A percentile compares a stretch with the other conserved stretches of the same genome.
phyloP scores from a whole-genome alignment of 257 asterid species.

The Jaltomata sinuosa region DNA sequence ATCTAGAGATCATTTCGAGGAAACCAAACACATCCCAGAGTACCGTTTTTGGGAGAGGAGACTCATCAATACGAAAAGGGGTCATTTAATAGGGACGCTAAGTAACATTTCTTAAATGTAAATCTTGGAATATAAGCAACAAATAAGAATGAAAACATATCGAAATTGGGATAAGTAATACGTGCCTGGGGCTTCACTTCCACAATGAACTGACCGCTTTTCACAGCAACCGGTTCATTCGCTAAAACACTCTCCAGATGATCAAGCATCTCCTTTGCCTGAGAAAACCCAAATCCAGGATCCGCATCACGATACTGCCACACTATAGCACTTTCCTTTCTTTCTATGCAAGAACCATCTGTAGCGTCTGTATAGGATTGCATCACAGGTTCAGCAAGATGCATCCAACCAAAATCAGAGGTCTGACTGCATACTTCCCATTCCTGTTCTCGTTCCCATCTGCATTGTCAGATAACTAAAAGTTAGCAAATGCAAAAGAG shows the following conservation, averaged over 20 bases:
- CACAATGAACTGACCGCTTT: constrained; percentile 85
- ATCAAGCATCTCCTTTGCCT: constrained; percentile 90
- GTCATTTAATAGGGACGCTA: background rate
- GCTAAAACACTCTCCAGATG: constrained; percentile 92
- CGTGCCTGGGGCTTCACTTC: constrained; percentile 94
- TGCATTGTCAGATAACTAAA: constrained; percentile 20
- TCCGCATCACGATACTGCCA: constrained; percentile 92
- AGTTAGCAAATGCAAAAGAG: background rate
- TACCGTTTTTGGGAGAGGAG: background rate
- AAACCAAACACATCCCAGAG: background rate
- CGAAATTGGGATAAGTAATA: background rate
- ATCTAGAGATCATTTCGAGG: background rate
- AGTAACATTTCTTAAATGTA: background rate
- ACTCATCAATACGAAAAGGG: background rate
- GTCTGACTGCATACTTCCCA: constrained; percentile 65
- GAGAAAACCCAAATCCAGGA: constrained; percentile 74
- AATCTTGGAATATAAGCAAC: background rate
- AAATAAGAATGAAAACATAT: background rate
- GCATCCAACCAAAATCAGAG: constrained; percentile 89
- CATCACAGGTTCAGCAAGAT: constrained; percentile 87
- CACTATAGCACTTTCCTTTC: constrained; percentile 80
- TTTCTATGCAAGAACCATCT: constrained; percentile 80
- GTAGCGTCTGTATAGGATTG: constrained; percentile 82
- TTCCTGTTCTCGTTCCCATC: constrained; percentile 67
- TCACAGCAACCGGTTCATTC: constrained; percentile 88